phyloP scores from a whole-genome alignment of 2,329 filamentous ascomycete species.

The Trichophyton verrucosum region DNA sequence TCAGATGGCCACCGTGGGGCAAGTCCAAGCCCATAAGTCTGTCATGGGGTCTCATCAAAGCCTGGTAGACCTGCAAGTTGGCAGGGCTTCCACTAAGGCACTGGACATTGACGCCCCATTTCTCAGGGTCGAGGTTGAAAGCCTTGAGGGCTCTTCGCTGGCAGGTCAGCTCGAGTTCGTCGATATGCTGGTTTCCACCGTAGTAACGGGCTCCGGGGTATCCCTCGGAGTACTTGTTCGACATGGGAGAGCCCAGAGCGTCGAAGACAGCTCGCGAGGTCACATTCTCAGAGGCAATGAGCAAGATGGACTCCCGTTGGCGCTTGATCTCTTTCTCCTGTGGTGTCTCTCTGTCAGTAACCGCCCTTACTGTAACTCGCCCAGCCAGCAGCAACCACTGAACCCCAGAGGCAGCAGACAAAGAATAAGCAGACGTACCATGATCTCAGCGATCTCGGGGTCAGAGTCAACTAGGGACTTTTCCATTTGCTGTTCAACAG shows the following conservation, averaged over 20 bases:
- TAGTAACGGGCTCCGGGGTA: slow-evolving; percentile 98
- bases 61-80: slow-evolving; percentile 97
- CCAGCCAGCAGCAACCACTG: background rate
- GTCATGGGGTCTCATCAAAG: slow-evolving; percentile 82
- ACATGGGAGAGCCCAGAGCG: slow-evolving; percentile 86
- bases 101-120: slow-evolving; percentile 99
- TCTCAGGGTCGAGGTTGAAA: slow-evolving; percentile 71
- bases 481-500: slow-evolving; percentile 68
- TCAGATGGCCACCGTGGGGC: slow-evolving; percentile 89
- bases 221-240: slow-evolving; percentile 99
- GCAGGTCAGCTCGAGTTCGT: slow-evolving; percentile 89
- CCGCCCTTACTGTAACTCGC: background rate
- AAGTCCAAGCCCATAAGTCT: slow-evolving; percentile 94
- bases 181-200: slow-evolving; percentile 97
- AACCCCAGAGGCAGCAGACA: background rate
- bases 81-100: slow-evolving; percentile 84
- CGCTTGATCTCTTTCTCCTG: slow-evolving; percentile 89
- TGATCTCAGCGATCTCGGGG: slow-evolving; percentile 89
- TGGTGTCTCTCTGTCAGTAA: slow-evolving; percentile 4
- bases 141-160: slow-evolving; percentile 85
- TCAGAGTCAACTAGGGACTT: slow-evolving; percentile 84
- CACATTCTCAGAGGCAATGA: slow-evolving; percentile 99
- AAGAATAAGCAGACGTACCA: slow-evolving; percentile 49
- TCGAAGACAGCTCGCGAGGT: slow-evolving; percentile 97
- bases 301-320: slow-evolving; percentile 94